Evolutionary conservation across 2,329 filamentous ascomycete genomes (phyloP).

Genomic region (Tolypocladium sp.): DNA sequence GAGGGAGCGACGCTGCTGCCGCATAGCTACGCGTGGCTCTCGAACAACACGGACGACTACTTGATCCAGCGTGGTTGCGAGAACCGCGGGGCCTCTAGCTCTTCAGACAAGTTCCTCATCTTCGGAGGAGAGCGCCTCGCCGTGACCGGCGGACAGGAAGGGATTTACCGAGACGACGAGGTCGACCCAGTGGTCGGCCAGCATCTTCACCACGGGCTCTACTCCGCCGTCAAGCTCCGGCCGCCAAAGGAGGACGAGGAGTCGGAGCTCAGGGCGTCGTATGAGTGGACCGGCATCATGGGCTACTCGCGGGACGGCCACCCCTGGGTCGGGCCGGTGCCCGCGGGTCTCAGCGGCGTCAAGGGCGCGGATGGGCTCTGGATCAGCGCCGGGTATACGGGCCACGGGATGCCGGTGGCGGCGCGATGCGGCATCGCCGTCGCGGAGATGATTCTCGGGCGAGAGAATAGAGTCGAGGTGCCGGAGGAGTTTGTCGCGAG

Average conservation of each 20-base stretch:
- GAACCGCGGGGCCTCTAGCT: constrained; percentile 27
- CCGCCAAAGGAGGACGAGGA: constrained; percentile 22
- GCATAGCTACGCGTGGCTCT: constrained; percentile 57
- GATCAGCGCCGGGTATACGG: constrained; percentile 59
- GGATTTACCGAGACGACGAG: constrained; percentile 48
- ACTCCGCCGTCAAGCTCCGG: constrained; percentile 31
- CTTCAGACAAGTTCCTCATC: constrained; percentile 42
- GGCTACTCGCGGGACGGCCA: constrained; percentile 58
- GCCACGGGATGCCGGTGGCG: constrained; percentile 70
- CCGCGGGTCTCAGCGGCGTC: constrained; percentile 37
- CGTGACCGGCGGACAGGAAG: constrained; percentile 36
- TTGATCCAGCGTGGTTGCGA: constrained; percentile 49
- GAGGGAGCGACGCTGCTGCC: constrained; percentile 27
- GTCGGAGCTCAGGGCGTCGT: constrained; percentile 39
- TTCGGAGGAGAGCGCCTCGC: constrained; percentile 59
- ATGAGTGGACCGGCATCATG: constrained; percentile 77
- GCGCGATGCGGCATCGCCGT: constrained; percentile 57
- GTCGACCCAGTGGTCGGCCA: constrained; percentile 46
- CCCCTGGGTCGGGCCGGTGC: constrained; percentile 66
- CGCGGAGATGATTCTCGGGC: constrained; percentile 47
- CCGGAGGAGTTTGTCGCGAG: constrained; percentile 32
- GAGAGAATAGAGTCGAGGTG: constrained; percentile 27
- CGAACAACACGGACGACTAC: constrained; percentile 55
- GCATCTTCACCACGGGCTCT: constrained; percentile 43
- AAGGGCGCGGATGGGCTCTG: constrained; percentile 40